phyloP scores from a whole-genome alignment of 2,329 filamentous ascomycete genomes.

The Colletotrichum paranaense region DNA sequence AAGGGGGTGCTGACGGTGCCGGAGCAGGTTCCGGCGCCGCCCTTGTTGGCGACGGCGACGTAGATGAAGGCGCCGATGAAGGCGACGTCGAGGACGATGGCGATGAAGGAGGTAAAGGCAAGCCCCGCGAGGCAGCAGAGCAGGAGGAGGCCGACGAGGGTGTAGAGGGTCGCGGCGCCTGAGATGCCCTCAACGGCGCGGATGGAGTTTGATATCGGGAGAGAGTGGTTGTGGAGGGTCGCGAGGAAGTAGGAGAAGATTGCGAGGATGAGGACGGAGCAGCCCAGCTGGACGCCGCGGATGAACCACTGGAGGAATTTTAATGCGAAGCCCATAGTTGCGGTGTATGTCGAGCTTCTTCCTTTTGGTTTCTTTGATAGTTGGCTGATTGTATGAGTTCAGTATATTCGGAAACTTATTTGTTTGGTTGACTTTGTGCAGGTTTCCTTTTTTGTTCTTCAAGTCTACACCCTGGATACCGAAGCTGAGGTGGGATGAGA shows the following conservation, averaged over 20 bases:
- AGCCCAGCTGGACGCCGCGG: constrained; percentile 79
- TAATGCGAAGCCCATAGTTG: constrained; percentile 56
- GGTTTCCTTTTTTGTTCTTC: not conserved
- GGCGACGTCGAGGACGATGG: constrained; percentile 79
- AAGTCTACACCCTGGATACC: not conserved
- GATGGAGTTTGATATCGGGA: constrained; percentile 71
- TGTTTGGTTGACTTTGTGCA: not conserved
- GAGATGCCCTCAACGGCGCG: constrained; percentile 84
- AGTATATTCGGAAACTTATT: not conserved
- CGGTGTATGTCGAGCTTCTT: not conserved
- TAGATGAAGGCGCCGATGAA: constrained; percentile 86
- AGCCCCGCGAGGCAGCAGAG: constrained; percentile 85
- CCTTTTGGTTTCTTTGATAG: no score
- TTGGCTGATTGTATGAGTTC: no score
- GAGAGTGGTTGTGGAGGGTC: constrained; percentile 72
- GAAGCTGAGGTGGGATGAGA: not conserved
- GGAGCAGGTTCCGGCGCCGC: constrained; percentile 74
- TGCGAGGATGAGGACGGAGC: constrained; percentile 78
- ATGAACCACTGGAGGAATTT: constrained; percentile 77
- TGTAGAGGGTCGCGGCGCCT: constrained; percentile 80
- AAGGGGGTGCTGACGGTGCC: constrained; percentile 73
- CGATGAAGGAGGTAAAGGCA: constrained; percentile 77
- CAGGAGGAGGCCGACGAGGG: constrained; percentile 76
- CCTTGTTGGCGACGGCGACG: constrained; percentile 79
- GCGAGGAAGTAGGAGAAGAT: constrained; percentile 89